Evolutionary conservation across 106 monocot genomes (phyloP), one percentile per base, ranked within the genome.

Genomic region (Amphibolis antarctica): DNA sequence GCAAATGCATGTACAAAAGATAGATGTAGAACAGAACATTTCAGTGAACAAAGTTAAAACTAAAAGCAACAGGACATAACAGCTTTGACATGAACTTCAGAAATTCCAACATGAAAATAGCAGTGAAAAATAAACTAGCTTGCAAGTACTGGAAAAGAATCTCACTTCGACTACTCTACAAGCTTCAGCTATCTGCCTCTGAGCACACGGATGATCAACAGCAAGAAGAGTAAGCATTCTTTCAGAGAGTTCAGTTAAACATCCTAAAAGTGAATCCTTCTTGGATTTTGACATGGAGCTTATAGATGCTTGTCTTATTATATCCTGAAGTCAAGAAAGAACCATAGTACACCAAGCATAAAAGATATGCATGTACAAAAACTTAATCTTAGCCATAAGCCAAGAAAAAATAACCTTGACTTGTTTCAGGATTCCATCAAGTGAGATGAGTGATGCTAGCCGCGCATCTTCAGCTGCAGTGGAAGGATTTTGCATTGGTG

Each of bases 381-480:
- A 44, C 23, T 46, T 14, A 42, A n/a, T 27, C 28, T 22, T 47
- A 10, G 27, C n/a, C 23, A 25, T 22, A 42, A 10, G 27, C n/a
- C 23, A 25, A 27, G 7, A 42, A 25, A 25, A 20, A 65, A 17
- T 53, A 62, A 90, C 96, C 90, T 81, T 87, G 69, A 83, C 82
- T 85, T 83, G 81, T 54, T 83, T 98, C 48, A 91, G 46, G 30
- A 98, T 91, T 66, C 75, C 69, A 76, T 91, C 90, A 42, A 98
- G 82, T 51, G 96, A 82, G 69, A 98, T 91, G 44, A 98, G 84
- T 76, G 96, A 98, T 59, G 96, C 96, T 52, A 98, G 59, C 19
- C 96, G 82, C 44, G 96, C 96, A 85, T 91, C 96, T 77, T 98
- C 96, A 74, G 82, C 87, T 68, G 96, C 96, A 54, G 96, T 88